Conservation (phyloP, 768 basidiomycete genomes). For the Mycena leptocephala region DNA sequence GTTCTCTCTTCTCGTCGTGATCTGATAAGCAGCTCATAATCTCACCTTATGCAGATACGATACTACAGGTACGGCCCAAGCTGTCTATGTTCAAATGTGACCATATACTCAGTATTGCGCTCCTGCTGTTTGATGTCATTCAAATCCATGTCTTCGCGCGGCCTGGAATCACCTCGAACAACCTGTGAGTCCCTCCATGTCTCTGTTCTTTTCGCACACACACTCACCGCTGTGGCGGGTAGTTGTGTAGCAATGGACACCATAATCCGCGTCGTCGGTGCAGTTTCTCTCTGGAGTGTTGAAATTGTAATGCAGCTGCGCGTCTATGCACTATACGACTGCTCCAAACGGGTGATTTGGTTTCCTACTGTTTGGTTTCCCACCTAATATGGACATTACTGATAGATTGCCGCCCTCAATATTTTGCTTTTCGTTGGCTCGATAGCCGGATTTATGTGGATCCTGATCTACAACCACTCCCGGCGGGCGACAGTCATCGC, state of each 20-base stretch:
- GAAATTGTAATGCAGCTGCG: slow-evolving; percentile 67
- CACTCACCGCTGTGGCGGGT: not conserved
- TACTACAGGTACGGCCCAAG: slow-evolving; percentile 52
- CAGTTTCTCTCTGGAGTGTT: slow-evolving; percentile 63
- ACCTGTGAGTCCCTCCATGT: slow-evolving; percentile 52
- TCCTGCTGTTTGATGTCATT: slow-evolving; percentile 61
- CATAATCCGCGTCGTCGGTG: slow-evolving; percentile 60
- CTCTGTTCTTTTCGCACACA: not conserved
- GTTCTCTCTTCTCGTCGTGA: not conserved
- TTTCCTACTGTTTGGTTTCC: not conserved
- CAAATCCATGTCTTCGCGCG: slow-evolving; percentile 63
- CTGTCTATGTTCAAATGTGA: not conserved
- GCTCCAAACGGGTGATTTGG: slow-evolving; percentile 55
- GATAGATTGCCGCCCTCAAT: slow-evolving; percentile 58
- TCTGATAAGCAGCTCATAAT: not conserved
- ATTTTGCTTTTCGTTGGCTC: slow-evolving; percentile 57
- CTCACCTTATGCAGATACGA: slow-evolving; percentile 53
- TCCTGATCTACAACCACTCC: slow-evolving; percentile 57
- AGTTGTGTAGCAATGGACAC: slow-evolving; percentile 66
- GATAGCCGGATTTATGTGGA: slow-evolving; percentile 58
- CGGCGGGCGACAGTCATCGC: slow-evolving; percentile 54
- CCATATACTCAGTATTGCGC: slow-evolving; percentile 49
- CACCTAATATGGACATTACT: not conserved
- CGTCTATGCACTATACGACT: slow-evolving; percentile 60
- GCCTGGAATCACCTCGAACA: slow-evolving; percentile 55